Evolutionary conservation across 2,329 filamentous ascomycete genomes (phyloP), one percentile per base, ranked within the genome.

Genomic region (Scolecobasidium constrictum): DNA sequence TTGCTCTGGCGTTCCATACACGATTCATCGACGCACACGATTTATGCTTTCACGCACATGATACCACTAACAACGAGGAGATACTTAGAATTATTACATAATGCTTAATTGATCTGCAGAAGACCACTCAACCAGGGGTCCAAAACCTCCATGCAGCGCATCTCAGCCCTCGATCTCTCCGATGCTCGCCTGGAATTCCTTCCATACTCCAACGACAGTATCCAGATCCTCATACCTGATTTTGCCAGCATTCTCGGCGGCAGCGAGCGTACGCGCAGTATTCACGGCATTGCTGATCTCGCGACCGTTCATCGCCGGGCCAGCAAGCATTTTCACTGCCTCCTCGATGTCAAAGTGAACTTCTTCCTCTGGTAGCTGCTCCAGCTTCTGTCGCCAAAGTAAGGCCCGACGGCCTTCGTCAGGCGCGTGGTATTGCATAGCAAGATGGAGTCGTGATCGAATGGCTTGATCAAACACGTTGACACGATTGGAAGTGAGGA

Each of bases 391-490:
- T 9, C n/a, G 31, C 50, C 49, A 52, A 3, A 52, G 33, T 26
- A 38, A 20, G n/a, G 44, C 17, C 11, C 47, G 39, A 28, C 44
- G 45, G 16, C 42, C 31, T 34, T 42, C 7, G 15, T 49, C 47
- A 7, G 49, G 49, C 7, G 49, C 38, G 7, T 40, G 34, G 16
- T 46, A 47, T 17, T 39, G 35, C 23, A 42, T 20, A 13, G 36
- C 37, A 15, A 72, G 51, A 50, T 65, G 66, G 38, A 72, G 64
- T n/a, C 68, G 60, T 44, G 65, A 68, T 38, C 63, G 60, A 52
- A 61, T 59, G 5, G 58, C 58, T 3, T 40, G 45, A 42, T 61
- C 56, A 36, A 61, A 59, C 17, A 52, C 54, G 15, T 48, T 46
- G 22, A 67, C 62, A 0, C 66, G 60, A 13, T 66, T 63, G n/a